Evolutionary conservation across 1,284 basidiomycete species (phyloP), one percentile per base, ranked within the genome.

Genomic region (Rhodotorula sp.): DNA sequence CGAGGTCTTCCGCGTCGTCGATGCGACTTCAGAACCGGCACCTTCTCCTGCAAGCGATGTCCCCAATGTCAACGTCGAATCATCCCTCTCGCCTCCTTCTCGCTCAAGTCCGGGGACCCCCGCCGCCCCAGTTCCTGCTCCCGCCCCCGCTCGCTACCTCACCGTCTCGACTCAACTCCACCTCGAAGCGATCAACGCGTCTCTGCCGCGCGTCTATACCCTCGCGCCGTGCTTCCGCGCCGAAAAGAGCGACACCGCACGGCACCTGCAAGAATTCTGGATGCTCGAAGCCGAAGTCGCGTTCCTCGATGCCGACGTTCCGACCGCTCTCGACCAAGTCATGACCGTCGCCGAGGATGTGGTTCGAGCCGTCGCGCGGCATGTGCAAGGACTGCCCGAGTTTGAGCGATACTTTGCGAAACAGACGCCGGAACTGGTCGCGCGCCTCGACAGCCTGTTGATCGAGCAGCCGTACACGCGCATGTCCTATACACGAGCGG

Each of bases 191-290:
- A 84, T 95, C 60, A 87, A 91, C 4, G 85, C 87, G 14, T 86
- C 91, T 0, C 81, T 96, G 22, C 86, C 88, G 0, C 86, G 94
- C 42, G 90, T 93, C 0, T 99, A 94, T 83, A 94, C 93, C 0
- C 85, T 97, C 30, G 89, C 90, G 0, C 95, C 95, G 0, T 89
- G 89, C 69, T 99, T 99, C 82, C 89, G 95, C 29, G 95, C 95
- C 26, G 95, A 99, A 78, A 87, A 87, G 12, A 91, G 88, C 6
- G 86, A 89, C 76, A 98, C 95, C 2, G 87, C 87, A 61, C 85
- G 95, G n/a, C 95, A 99, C 80, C 85, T 99, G 12, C 87, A 92
- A 60, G 96, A 99, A 80, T 99, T 99, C 81, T 96, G 93, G 91
- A 99, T 99, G 95, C 86, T 96, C 67, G 95, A 99, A 82, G 93